Base-by-base conservation (phyloP, 192 early-diverging fungal species). In the Kickxella alabastrina region DNA sequence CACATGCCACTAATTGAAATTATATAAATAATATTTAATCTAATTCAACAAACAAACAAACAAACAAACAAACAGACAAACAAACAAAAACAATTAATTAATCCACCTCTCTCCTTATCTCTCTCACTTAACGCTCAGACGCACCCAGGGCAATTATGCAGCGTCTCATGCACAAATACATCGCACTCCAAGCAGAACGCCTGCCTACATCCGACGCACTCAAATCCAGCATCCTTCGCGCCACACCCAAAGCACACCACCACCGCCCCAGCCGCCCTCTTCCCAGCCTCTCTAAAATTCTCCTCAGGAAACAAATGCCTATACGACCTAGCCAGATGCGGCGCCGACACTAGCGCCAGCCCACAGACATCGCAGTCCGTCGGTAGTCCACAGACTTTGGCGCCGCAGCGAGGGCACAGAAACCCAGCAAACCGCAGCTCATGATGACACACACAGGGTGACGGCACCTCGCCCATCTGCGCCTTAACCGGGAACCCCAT, bases 301-400 rank as follows among this genome's bases (percentile, higher is more conserved):
- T 83, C 84, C 10, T 93, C 87, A 0, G 95, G 93, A 63, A 98
- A 98, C 31, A 98, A 68, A 53, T 98, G 92, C 44, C 92, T 92
- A 63, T 94, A 98, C 31, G 91, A 92, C 40, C 95, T 59, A 4
- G 95, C 92, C 47, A 98, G 59, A 67, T 92, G 83, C 24, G 93
- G 93, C 32, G 85, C 88, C 4, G 89, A 91, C 3, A 96, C 92
- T 32, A 98, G 60, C 0, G 90, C 89, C 51, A 98, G 67, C 0
- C 79, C 81, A 67, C 93, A 98, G 14, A 98, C 81, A 39, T 90
- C 87, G 62, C 95, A 98, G 48, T 96, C 92, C 21, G 85, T 90
- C 4, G 95, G 95, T 43, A 98, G 62, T 23, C 92, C 80, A 49
- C 95, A 98, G 0, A 95, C 80, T 31, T 85, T 87, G 22, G 87